phyloP scores from a whole-genome alignment of 306 rosid species.

The Cucurbita pepo region DNA sequence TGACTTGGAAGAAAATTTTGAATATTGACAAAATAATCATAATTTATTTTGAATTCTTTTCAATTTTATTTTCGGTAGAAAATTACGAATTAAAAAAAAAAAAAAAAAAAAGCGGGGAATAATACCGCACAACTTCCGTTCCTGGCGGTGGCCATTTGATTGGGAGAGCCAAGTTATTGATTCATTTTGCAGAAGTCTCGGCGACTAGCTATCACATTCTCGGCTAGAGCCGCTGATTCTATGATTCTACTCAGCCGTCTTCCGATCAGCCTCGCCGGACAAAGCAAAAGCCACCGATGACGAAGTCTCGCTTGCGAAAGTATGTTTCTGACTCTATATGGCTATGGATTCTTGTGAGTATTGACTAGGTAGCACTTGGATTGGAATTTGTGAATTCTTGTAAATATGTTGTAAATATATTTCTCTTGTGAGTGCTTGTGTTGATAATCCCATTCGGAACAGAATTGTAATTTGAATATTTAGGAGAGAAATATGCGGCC shows the following conservation, averaged over 20 bases:
- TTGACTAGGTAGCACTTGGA: not conserved
- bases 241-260: slow-evolving; percentile 50
- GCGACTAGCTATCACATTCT: slow-evolving; percentile 3
- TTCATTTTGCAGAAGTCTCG: slow-evolving; percentile 1
- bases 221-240: slow-evolving; percentile 54
- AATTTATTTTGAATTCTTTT: too few species aligned
- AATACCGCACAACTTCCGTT: not conserved
- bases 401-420: not conserved
- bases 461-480: not conserved
- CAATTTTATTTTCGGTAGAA: too few species aligned
- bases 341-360: not conserved
- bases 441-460: not conserved
- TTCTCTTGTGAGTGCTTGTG: not conserved
- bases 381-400: not conserved
- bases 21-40: not conserved
- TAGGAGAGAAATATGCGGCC: not conserved
- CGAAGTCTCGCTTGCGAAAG: slow-evolving; percentile 64
- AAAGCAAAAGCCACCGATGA: slow-evolving; percentile 39
- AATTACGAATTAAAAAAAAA: too few species aligned
- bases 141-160: not conserved
- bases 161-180: slow-evolving; percentile 1
- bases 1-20: not conserved
- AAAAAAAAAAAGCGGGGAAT: too few species aligned
- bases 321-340: not conserved
- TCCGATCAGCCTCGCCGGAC: slow-evolving; percentile 21